These are phyloP conservation scores for Neoarthrinium moseri DNA, from an alignment of 2,329 filamentous ascomycete species.

Conservation along the genomic window DNA sequence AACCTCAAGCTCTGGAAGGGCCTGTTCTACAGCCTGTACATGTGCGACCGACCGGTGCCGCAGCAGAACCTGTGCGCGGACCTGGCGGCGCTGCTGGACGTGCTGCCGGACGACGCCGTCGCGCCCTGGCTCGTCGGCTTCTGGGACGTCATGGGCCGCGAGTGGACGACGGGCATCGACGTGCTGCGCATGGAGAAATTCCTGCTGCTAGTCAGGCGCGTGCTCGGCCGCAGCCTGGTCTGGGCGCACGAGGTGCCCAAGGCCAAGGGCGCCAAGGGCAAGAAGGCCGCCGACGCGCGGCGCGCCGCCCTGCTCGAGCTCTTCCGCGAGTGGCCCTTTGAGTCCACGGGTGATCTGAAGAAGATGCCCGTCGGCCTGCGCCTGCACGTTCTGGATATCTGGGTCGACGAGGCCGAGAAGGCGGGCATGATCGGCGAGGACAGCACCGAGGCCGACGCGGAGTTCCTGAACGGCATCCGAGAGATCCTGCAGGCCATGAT, in stretches of 20 bases:
- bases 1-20: conserved; percentile 92
- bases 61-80: conserved; percentile 82
- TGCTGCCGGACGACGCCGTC: conserved; percentile 47
- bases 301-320: conserved; percentile 37
- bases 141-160: conserved; percentile 67
- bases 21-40: conserved; percentile 90
- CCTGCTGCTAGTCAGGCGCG: conserved; percentile 76
- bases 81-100: conserved; percentile 68
- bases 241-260: conserved; percentile 34
- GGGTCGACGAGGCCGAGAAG: conserved; percentile 84
- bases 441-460: conserved; percentile 27
- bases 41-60: conserved; percentile 84
- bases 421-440: conserved; percentile 49
- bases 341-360: conserved; percentile 36
- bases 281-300: too few species aligned
- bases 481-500: conserved; percentile 55
- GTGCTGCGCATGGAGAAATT: conserved; percentile 89
- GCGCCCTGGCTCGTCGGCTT: conserved; percentile 60
- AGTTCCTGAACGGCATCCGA: conserved; percentile 53
- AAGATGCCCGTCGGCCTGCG: conserved; percentile 80
- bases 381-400: conserved; percentile 87
- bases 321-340: conserved; percentile 42
- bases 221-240: conserved; percentile 68
- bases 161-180: conserved; percentile 71
- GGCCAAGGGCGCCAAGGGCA: too few species aligned